Evolutionary conservation across 2,329 filamentous ascomycete genomes (phyloP), one percentile per base, ranked within the genome.

Genomic region (Ophiocordyceps unilateralis): DNA sequence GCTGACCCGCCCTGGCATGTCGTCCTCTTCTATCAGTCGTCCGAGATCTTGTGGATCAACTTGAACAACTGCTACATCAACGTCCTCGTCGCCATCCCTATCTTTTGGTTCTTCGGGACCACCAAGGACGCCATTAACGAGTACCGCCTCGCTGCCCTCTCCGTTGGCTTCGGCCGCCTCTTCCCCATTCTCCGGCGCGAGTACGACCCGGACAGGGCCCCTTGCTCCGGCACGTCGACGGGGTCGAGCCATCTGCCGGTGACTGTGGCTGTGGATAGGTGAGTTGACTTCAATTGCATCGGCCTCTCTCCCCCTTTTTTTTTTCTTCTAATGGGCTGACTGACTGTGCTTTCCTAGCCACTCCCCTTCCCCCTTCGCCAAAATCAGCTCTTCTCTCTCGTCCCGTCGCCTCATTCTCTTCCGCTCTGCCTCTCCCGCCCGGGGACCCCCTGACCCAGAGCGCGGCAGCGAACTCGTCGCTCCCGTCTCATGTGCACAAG

Each of bases 21-120:
- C 11, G 62, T 76, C 46, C 43, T 65, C n/a, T 65, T 68, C 43
- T 46, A 66, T 2, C 62, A 66, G 0, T 67, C 64, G 22, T 58
- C 57, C 45, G 42, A 58, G 15, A 49, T 70, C 14, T 50, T 53
- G 12, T 67, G 65, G 41, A 42, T 53, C 1, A 51, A 59, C 41
- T 49, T 71, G 49, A 69, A 71, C 49, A 61, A 63, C 45, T 61
- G 59, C 43, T 77, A 70, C 57, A 61, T 75, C 19, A 48, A 63
- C 20, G 67, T 72, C 43, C 41, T 70, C 2, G 65, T 69, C 2
- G 58, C 63, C 5, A 50, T 69, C 1, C 61, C 66, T 40, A 62
- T 76, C 40, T 69, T 75, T 37, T 37, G 65, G 24, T 74, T 73
- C 55, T 77, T 76, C 44, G 73, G 74, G 39, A 65, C 65, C 45